Evolutionary conservation across 2,329 filamentous ascomycete genomes (phyloP), one percentile per base, ranked within the genome.

Genomic region (Colletotrichum ledebouriae): DNA sequence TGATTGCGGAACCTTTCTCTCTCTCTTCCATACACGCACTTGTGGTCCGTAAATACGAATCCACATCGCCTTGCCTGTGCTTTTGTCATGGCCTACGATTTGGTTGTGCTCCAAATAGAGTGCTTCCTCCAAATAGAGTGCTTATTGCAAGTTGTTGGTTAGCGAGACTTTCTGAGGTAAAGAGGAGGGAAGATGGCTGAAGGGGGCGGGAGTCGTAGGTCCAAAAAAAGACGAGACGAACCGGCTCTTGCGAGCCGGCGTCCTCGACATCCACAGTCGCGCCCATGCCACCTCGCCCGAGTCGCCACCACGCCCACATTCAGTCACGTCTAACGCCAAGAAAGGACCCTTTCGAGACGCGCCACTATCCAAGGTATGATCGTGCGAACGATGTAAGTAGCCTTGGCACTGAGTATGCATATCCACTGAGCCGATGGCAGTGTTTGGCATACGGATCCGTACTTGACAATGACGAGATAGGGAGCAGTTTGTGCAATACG

Each of bases 51-150:
- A 49, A 37, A 22, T 33, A 17, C 37, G 17, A 42, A 50, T 63
- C 50, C 42, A 63, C 25, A 62, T 46, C 50, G 17, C 22, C 4
- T 56, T 37, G 64, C 33, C 59, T 60, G 46, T 59, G 60, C 59
- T 39, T 20, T 46, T 13, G 12, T 52, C 39, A 4, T 34, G 29
- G 46, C 44, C 39, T 3, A 55, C 17, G 29, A 9, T 29, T 25
- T 41, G 34, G 25, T 12, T 29, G 22, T 11, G 49, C 49, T 49
- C 33, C 42, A 41, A 56, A 46, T 56, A 56, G 34, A 64, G 39
- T 58, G 55, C 12, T 7, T 12, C 34, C n/a, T n/a, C n/a, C n/a
- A n/a, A n/a, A n/a, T n/a, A n/a, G n/a, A n/a, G n/a, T n/a, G n/a
- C n/a, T n/a, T n/a, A 13, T 12, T 11, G 20, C 22, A 15, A 33